A percentile compares a stretch with the other conserved stretches of the same genome.
phyloP scores from a whole-genome alignment of 352 stramenopile genomes.

The Thalassiosira exigua region DNA sequence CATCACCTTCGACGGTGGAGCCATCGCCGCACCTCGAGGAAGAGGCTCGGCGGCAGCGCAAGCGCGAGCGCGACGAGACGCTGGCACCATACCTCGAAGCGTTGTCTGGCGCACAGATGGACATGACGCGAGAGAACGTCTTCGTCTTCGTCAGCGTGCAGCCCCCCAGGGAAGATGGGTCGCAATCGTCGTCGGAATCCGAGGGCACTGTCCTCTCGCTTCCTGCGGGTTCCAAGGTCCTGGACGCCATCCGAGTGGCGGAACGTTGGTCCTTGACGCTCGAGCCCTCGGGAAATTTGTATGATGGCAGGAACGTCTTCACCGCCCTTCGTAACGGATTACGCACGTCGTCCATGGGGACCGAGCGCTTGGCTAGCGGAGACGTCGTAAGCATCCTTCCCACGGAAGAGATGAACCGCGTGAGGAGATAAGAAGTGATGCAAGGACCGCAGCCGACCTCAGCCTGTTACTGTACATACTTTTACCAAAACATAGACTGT shows the following conservation, averaged over 20 bases:
- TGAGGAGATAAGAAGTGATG: too few relatives aligned
- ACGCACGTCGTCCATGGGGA: constrained; percentile 22
- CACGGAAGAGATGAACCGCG: too few relatives aligned
- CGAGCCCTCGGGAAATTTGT: not conserved
- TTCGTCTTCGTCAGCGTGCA: constrained; percentile 73
- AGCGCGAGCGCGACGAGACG: constrained; percentile 62
- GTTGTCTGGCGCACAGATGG: constrained; percentile 63
- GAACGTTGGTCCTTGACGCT: constrained; percentile 37
- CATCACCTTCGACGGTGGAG: constrained; percentile 6
- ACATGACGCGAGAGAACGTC: constrained; percentile 75
- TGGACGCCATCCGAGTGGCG: constrained; percentile 66
- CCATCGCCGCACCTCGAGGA: constrained; percentile 43
- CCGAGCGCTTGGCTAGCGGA: constrained; percentile 33
- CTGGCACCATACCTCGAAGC: constrained; percentile 77
- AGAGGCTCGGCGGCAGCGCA: constrained; percentile 56
- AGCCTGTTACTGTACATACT: too few relatives aligned
- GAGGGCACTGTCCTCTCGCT: constrained; percentile 71
- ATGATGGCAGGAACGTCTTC: constrained; percentile 22
- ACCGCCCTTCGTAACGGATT: constrained; percentile 37
- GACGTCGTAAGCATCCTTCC: constrained; percentile 48
- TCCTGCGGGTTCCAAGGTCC: constrained; percentile 63
- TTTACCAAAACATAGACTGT: too few relatives aligned
- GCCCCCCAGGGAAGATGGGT: constrained; percentile 10
- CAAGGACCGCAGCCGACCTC: too few relatives aligned
- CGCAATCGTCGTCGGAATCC: not conserved